A percentile compares a stretch with the other conserved stretches of the same genome.
These are phyloP conservation scores for Aegilops longissima DNA, from an alignment of 176 grass and related monocot genomes.

Conservation along the genomic window DNA sequence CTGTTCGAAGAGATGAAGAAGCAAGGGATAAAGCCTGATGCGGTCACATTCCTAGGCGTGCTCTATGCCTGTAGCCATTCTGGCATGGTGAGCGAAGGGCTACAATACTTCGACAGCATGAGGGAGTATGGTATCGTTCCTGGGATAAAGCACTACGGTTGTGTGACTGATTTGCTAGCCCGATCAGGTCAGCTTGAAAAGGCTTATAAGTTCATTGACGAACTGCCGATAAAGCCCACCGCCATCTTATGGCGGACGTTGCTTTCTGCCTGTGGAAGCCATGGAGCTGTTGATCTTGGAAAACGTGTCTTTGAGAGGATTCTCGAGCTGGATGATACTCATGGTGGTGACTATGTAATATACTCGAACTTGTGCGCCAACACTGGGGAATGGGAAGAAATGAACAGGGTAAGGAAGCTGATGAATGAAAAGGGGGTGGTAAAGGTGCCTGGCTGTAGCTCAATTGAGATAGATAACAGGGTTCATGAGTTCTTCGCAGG, in stretches of 20 bases:
- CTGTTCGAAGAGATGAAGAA: constrained; percentile 66
- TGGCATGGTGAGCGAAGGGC: constrained; percentile 65
- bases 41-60: constrained; percentile 55
- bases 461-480: constrained; percentile 63
- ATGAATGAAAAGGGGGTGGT: constrained; percentile 66
- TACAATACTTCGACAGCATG: constrained; percentile 63
- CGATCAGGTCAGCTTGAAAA: constrained; percentile 57
- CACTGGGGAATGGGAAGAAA: constrained; percentile 62
- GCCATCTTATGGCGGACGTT: constrained; percentile 65
- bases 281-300: constrained; percentile 37
- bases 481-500: constrained; percentile 85
- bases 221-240: constrained; percentile 60
- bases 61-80: constrained; percentile 78
- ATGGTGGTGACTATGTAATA: constrained; percentile 76
- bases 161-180: constrained; percentile 69
- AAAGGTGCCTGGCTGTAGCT: constrained; percentile 81
- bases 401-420: constrained; percentile 62
- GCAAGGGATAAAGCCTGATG: constrained; percentile 61
- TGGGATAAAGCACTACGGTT: constrained; percentile 73
- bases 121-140: constrained; percentile 42
- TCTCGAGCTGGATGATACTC: constrained; percentile 73
- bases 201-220: constrained; percentile 65
- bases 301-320: constrained; percentile 65
- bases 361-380: constrained; percentile 74
- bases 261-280: constrained; percentile 68